A percentile compares a stretch with the other conserved stretches of the same genome.
Conservation (phyloP, 495 filamentous ascomycete species). For the Staphylotrichum longicolle region DNA sequence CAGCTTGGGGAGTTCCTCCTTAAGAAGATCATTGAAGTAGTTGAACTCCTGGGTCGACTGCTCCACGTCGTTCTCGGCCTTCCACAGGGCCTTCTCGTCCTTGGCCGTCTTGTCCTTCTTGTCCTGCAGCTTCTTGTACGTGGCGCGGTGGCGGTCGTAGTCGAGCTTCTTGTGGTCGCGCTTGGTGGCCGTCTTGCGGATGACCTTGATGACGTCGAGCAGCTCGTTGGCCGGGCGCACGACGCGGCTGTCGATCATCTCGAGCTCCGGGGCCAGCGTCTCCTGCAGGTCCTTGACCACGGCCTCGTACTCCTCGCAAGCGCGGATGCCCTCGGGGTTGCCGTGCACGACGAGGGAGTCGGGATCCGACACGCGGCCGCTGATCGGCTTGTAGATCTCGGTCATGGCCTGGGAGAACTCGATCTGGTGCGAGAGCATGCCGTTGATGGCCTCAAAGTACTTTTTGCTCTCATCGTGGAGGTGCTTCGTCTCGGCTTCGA, state of each 20-base stretch:
- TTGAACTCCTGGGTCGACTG: constrained; percentile 92
- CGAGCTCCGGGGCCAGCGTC: constrained; percentile 83
- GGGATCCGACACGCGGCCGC: constrained; percentile 90
- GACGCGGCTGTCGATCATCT: constrained; percentile 93
- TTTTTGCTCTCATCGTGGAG: constrained; percentile 94
- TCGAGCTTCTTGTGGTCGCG: constrained; percentile 97
- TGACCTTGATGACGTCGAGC: constrained; percentile 89
- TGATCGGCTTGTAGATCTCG: constrained; percentile 98
- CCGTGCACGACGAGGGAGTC: constrained; percentile 75
- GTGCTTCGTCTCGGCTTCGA: constrained; percentile 93
- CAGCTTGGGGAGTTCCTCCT: constrained; percentile 90
- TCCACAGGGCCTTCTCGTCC: constrained; percentile 96
- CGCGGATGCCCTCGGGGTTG: constrained; percentile 89
- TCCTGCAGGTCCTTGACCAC: constrained; percentile 90
- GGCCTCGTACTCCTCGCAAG: constrained; percentile 93
- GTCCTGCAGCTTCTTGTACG: constrained; percentile 90
- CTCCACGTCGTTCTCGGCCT: constrained; percentile 90
- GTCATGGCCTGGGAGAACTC: constrained; percentile 94
- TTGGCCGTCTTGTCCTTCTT: constrained; percentile 96
- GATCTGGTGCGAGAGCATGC: constrained; percentile 97
- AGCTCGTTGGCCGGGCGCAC: constrained; percentile 94
- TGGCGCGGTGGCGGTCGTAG: constrained; percentile 79
- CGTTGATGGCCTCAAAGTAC: constrained; percentile 96
- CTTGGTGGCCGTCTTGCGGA: constrained; percentile 84
- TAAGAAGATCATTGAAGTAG: constrained; percentile 93